Evolutionary conservation across 2,329 filamentous ascomycete species (phyloP).

Genomic region (Apiospora rasikravindrae): DNA sequence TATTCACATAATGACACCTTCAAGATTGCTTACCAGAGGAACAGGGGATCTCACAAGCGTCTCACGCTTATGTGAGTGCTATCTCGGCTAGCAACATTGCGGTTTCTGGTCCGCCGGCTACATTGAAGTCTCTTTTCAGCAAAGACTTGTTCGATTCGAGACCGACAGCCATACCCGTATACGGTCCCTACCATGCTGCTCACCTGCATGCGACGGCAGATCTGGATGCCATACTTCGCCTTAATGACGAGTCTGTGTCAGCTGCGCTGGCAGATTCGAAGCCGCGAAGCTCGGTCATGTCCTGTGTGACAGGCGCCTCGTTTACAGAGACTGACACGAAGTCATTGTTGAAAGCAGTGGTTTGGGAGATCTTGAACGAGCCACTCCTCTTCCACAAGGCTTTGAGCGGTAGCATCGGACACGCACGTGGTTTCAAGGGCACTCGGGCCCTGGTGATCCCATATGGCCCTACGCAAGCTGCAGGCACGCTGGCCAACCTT

Average conservation of each 20-base stretch:
- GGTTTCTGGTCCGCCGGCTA: slow-evolving; percentile 59
- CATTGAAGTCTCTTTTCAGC: slow-evolving; percentile 50
- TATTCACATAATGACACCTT: slow-evolving; percentile 10
- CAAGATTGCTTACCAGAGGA: neutral
- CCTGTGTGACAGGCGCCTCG: slow-evolving; percentile 52
- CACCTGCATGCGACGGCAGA: slow-evolving; percentile 55
- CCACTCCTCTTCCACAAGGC: slow-evolving; percentile 54
- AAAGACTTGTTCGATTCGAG: slow-evolving; percentile 46
- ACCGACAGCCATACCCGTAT: slow-evolving; percentile 56
- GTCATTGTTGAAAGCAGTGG: slow-evolving; percentile 48
- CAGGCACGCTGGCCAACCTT: slow-evolving; percentile 50
- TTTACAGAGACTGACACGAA: slow-evolving; percentile 47
- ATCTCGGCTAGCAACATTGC: slow-evolving; percentile 54
- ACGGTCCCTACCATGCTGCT: slow-evolving; percentile 62
- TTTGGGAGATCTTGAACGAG: slow-evolving; percentile 56
- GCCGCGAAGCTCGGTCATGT: slow-evolving; percentile 56
- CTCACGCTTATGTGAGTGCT: slow-evolving; percentile 60
- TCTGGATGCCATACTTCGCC: slow-evolving; percentile 50
- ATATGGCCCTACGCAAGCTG: slow-evolving; percentile 56
- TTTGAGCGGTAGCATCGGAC: slow-evolving; percentile 52
- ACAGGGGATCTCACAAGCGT: slow-evolving; percentile 50
- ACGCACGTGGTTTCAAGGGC: slow-evolving; percentile 46
- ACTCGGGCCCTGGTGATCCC: slow-evolving; percentile 52
- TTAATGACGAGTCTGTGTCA: slow-evolving; percentile 46
- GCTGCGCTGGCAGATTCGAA: slow-evolving; percentile 47